Conservation (phyloP, 371 early-diverging fungal species). For the Mucor saturninus region DNA sequence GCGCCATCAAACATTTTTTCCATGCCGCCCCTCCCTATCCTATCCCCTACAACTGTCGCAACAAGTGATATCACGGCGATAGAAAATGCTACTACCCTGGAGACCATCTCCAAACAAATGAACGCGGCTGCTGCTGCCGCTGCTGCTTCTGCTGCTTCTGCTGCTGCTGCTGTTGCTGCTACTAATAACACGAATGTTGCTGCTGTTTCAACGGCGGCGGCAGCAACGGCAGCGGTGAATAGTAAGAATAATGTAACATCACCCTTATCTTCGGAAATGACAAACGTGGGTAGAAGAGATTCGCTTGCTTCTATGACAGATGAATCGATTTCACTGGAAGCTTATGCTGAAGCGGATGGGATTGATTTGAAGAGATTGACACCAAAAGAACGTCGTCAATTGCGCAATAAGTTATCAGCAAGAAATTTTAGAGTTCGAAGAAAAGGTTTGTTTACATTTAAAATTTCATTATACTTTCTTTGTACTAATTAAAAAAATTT, state of each 20-base stretch:
- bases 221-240: conserved; percentile 18
- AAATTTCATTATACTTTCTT: conserved; percentile 5
- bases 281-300: conserved; percentile 10
- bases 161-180: conserved; percentile 35
- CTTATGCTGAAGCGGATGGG: conserved; percentile 41
- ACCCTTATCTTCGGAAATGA: not conserved
- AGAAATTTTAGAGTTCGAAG: conserved; percentile 86
- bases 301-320: conserved; percentile 19
- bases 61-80: conserved; percentile 3
- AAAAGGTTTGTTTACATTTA: conserved; percentile 64
- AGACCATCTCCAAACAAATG: conserved; percentile 3
- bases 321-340: conserved; percentile 30
- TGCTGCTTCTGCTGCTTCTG: conserved; percentile 20
- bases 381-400: conserved; percentile 83
- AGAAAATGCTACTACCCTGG: not conserved
- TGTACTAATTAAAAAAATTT: not conserved
- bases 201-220: conserved; percentile 6
- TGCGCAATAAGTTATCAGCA: conserved; percentile 89
- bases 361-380: conserved; percentile 65
- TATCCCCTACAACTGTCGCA: conserved; percentile 5
- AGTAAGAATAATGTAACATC: not conserved
- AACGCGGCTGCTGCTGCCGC: conserved; percentile 6
- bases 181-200: conserved; percentile 28
- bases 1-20: conserved; percentile 29
- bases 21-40: conserved; percentile 16